Evolutionary conservation across 2,329 filamentous ascomycete genomes (phyloP), one percentile per base, ranked within the genome.

Genomic region (Albophoma yamanashiensis): DNA sequence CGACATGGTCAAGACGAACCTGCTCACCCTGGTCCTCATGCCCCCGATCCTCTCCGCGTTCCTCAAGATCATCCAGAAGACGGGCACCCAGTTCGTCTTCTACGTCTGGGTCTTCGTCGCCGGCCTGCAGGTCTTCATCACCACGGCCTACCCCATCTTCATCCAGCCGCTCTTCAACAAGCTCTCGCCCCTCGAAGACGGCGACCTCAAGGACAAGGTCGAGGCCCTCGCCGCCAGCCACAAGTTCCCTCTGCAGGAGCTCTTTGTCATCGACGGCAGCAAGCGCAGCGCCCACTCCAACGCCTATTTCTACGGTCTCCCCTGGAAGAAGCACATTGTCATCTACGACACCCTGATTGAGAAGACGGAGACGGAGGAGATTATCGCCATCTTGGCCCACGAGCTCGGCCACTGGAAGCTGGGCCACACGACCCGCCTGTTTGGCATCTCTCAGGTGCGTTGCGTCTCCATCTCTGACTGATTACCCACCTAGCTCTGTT

Each of bases 271-370:
- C 69, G 91, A 95, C 70, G 91, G 91, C 61, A 92, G 88, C 78
- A 94, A 92, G 80, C 83, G 91, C 69, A 91, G 87, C 71, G 88
- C 89, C 39, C 91, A 95, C 78, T 91, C 88, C 75, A 95, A 95
- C 72, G 91, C 91, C 40, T 94, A 95, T 76, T 99, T 99, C 79
- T 97, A 95, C 68, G 94, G 94, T 62, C 84, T 99, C 60, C 94
- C 94, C 50, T 99, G 93, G 92, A 97, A 97, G 84, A 97, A 97
- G 84, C 95, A 97, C 79, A 99, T 99, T 79, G 94, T 99, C 70
- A 95, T 99, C 71, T 99, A 96, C 73, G 94, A 99, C 73, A 99
- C 95, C 6, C 78, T 99, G 64, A 92, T 99, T 64, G 93, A 97
- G 76, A 96, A 97, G 84, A 94, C 89, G 73, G 86, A 92, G 63